These are phyloP conservation scores for Paratrimastix pyriformis DNA, from an alignment of 78 protist species.

Conservation along the genomic window DNA sequence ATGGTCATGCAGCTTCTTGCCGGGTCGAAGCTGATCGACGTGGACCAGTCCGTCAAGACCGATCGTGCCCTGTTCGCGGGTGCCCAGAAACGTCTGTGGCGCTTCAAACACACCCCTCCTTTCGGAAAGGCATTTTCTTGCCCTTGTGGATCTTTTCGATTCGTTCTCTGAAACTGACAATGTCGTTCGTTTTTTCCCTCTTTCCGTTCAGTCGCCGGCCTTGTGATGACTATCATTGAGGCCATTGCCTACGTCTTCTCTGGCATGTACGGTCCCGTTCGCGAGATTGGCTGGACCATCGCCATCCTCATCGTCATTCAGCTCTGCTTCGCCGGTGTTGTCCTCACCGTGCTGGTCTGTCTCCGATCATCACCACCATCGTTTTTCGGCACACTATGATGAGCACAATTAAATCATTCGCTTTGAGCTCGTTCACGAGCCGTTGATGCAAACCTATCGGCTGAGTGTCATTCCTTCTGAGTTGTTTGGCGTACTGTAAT, in stretches of 20 bases:
- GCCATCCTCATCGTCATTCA: constrained; percentile 88
- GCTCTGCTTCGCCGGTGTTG: constrained; percentile 89
- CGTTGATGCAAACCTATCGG: too few relatives aligned
- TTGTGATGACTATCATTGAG: constrained; percentile 87
- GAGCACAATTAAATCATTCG: too few relatives aligned
- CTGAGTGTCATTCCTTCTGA: too few relatives aligned
- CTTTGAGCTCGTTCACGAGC: too few relatives aligned
- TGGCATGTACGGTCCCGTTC: constrained; percentile 95
- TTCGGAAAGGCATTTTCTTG: not conserved
- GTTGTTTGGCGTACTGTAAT: too few relatives aligned
- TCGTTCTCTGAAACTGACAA: too few relatives aligned
- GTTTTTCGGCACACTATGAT: too few relatives aligned
- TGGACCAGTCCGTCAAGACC: constrained; percentile 76
- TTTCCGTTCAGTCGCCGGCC: constrained; percentile 67
- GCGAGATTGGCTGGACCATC: constrained; percentile 74
- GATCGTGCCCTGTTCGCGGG: constrained; percentile 81
- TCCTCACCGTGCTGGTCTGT: constrained; percentile 78
- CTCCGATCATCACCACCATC: too few relatives aligned
- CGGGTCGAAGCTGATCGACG: constrained; percentile 90
- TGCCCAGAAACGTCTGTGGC: constrained; percentile 82
- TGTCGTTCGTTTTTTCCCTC: not conserved
- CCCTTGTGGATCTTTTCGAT: not conserved
- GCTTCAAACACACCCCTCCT: not conserved
- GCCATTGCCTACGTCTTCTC: constrained; percentile 86
- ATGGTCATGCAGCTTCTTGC: constrained; percentile 71